A percentile compares a stretch with the other conserved stretches of the same genome.
phyloP scores from a whole-genome alignment of 2,329 filamentous ascomycete genomes.

The Escovopsis sp. region DNA sequence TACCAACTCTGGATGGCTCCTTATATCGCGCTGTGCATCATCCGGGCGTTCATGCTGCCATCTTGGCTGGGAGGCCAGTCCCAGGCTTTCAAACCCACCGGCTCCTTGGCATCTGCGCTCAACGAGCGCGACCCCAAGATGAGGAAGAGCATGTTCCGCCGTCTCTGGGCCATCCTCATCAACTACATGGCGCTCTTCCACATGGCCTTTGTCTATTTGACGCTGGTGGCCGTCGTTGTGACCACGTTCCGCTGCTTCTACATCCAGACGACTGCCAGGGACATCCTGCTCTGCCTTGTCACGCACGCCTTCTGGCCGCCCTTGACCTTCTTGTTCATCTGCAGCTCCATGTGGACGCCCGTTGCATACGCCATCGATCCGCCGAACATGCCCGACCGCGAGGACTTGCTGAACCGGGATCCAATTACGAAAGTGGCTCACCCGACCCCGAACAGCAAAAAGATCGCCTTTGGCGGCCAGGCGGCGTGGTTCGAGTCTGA shows the following conservation, averaged over 20 bases:
- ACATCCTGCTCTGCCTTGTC: conserved; percentile 34
- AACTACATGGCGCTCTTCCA: conserved; percentile 43
- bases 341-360: conserved; percentile 40
- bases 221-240: conserved; percentile 32
- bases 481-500: conserved; percentile 41
- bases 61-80: conserved; percentile 43
- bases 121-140: conserved; percentile 40
- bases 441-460: conserved; percentile 34
- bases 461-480: conserved; percentile 37
- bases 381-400: conserved; percentile 39
- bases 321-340: conserved; percentile 38
- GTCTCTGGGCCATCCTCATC: conserved; percentile 37
- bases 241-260: conserved; percentile 35
- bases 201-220: conserved; percentile 36
- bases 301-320: conserved; percentile 50
- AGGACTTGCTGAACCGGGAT: conserved; percentile 40
- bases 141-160: conserved; percentile 35
- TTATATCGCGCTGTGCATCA: conserved; percentile 41
- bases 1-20: conserved; percentile 49
- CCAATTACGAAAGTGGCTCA: conserved; percentile 37
- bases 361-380: conserved; percentile 46
- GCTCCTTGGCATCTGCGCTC: conserved; percentile 37
- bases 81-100: conserved; percentile 45
- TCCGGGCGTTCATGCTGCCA: conserved; percentile 42
- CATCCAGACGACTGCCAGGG: conserved; percentile 18